Percentiles rank a stretch among this genome's conserved stretches.
Evolutionary conservation across 140 eudicot genomes (phyloP).

Genomic region (Cichorium intybus): DNA sequence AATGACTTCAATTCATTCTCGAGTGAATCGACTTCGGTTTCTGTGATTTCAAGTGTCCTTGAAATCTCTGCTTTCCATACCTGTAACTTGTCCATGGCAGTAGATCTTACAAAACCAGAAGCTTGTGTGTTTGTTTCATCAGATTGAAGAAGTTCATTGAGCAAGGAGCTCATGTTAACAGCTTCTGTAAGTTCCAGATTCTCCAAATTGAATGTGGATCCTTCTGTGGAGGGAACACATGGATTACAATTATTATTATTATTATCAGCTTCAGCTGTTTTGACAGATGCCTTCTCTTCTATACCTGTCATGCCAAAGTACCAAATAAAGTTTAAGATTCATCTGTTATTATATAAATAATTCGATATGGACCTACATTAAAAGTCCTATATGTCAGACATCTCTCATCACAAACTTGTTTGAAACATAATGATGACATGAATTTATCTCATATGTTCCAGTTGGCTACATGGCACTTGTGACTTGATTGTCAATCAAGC

Average conservation of each 20-base stretch:
- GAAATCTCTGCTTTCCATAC: slow-evolving; percentile 65
- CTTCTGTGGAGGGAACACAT: slow-evolving; percentile 36
- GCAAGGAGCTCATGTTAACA: slow-evolving; percentile 44
- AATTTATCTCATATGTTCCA: too few relatives aligned
- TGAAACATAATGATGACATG: too few relatives aligned
- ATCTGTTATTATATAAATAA: too few relatives aligned
- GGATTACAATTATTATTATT: slow-evolving; percentile 40
- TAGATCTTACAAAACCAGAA: slow-evolving; percentile 27
- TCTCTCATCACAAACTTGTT: too few relatives aligned
- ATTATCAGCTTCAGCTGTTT: slow-evolving; percentile 30
- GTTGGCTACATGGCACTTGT: too few relatives aligned
- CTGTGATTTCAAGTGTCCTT: slow-evolving; percentile 72
- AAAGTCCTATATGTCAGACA: too few relatives aligned
- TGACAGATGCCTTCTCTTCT: slow-evolving; percentile 51
- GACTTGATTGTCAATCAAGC: too few relatives aligned
- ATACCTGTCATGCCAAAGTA: slow-evolving; percentile 39
- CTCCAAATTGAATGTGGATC: slow-evolving; percentile 46
- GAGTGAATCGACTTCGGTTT: slow-evolving; percentile 82
- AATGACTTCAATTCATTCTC: slow-evolving; percentile 72
- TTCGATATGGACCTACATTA: too few relatives aligned
- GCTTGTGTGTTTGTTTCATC: slow-evolving; percentile 38
- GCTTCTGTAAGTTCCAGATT: slow-evolving; percentile 34
- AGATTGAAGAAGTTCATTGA: slow-evolving; percentile 48
- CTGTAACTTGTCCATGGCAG: slow-evolving; percentile 59
- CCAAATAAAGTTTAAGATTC: slow-evolving; percentile 8